phyloP scores from a whole-genome alignment of 176 grass and related monocot genomes.

The Eleusine indica region DNA sequence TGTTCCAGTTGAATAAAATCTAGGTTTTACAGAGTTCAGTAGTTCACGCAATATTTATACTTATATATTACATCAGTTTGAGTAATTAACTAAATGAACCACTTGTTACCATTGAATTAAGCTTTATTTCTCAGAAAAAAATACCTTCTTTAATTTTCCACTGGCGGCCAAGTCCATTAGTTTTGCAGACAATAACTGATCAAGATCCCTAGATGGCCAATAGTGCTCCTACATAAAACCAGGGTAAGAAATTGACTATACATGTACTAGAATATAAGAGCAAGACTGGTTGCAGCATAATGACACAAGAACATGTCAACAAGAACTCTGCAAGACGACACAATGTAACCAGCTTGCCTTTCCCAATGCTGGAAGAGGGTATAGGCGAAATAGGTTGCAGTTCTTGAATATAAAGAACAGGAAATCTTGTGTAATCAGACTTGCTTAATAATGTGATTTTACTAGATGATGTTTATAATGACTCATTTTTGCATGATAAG shows the following conservation, averaged over 20 bases:
- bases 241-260: conserved; percentile 20
- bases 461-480: neutral
- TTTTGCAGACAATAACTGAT: conserved; percentile 63
- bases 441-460: neutral
- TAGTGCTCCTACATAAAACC: conserved; percentile 57
- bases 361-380: neutral
- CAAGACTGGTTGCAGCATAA: neutral
- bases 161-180: conserved; percentile 55
- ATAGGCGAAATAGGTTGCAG: neutral
- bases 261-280: conserved; percentile 1
- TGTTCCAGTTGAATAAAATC: conserved; percentile 22
- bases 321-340: conserved; percentile 10
- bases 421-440: neutral
- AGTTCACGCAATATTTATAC: neutral
- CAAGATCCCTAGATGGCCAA: conserved; percentile 66
- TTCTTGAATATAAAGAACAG: conserved; percentile 5
- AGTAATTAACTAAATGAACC: conserved; percentile 5
- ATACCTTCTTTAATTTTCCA: conserved; percentile 80
- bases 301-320: neutral
- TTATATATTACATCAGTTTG: neutral
- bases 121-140: neutral
- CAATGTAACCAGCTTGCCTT: conserved; percentile 7
- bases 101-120: conserved; percentile 5
- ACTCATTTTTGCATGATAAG: conserved; percentile 1
- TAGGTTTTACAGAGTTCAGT: neutral